Conservation (phyloP, 345 rosid species). For the Microcos paniculata region DNA sequence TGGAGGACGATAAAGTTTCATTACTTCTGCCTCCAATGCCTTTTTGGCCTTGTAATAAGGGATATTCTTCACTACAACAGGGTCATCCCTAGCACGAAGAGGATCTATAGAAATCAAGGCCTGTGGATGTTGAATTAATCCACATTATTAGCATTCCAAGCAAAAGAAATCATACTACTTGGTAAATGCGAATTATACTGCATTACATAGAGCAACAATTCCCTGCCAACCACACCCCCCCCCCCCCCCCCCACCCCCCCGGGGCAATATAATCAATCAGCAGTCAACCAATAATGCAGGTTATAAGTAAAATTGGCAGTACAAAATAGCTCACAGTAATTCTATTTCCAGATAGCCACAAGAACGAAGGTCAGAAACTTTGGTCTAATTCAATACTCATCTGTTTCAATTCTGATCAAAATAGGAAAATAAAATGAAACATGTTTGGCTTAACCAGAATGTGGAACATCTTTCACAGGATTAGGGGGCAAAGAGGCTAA, state of each 20-base stretch:
- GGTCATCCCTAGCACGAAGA: conserved; percentile 78
- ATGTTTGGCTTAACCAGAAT: background rate
- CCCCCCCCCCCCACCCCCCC: no score
- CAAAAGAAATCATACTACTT: background rate
- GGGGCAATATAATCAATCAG: background rate
- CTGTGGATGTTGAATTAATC: conserved; percentile 36
- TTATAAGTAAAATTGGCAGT: background rate
- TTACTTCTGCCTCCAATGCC: conserved; percentile 75
- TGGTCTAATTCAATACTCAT: background rate
- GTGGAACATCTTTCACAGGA: background rate
- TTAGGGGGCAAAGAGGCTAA: background rate
- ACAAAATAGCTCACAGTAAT: background rate
- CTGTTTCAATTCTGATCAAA: background rate
- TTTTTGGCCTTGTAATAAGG: conserved; percentile 88
- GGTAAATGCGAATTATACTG: background rate
- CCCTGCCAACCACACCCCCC: no score
- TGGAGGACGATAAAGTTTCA: conserved; percentile 70
- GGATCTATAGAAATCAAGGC: conserved; percentile 83
- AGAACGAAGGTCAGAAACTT: background rate
- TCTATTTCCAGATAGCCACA: background rate
- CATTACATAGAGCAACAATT: background rate
- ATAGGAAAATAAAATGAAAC: background rate
- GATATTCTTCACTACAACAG: conserved; percentile 70
- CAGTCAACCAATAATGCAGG: background rate
- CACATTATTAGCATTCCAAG: background rate